Conservation (phyloP, 176 grass and related monocot genomes). For the Paspalum vaginatum region DNA sequence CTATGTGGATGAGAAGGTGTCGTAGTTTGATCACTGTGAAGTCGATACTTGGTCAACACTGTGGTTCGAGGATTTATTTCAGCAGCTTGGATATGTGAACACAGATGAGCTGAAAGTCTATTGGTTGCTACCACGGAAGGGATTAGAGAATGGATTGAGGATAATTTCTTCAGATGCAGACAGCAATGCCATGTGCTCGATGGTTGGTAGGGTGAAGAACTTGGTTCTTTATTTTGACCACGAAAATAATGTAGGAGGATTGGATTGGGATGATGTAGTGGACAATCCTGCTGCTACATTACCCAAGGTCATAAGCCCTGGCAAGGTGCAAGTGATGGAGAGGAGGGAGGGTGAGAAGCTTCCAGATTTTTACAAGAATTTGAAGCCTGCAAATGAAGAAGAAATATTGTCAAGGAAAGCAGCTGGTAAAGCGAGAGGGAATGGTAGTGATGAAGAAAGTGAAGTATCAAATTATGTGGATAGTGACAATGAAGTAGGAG, state of each 20-base stretch:
- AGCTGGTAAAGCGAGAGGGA: no score
- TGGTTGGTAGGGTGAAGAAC: not conserved
- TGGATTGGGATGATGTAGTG: not conserved
- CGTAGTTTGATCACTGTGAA: not conserved
- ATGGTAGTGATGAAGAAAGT: not conserved
- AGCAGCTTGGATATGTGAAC: not conserved
- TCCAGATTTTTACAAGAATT: no score
- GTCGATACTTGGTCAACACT: not conserved
- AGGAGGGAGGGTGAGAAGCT: no score
- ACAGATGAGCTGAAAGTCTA: not conserved
- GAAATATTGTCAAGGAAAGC: no score
- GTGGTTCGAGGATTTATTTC: not conserved
- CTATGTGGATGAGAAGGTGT: not conserved
- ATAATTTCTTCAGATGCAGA: not conserved
- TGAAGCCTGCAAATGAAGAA: no score
- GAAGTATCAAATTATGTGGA: not conserved
- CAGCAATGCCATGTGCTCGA: not conserved
- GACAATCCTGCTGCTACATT: no score
- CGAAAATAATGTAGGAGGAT: not conserved
- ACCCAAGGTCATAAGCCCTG: no score
- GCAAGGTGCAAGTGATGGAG: no score
- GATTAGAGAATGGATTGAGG: not conserved
- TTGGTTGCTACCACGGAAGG: not conserved
- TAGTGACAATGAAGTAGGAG: not conserved
- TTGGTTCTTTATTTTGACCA: not conserved